Conservation (phyloP, 768 basidiomycete species). For the Naganishia kalamii region DNA sequence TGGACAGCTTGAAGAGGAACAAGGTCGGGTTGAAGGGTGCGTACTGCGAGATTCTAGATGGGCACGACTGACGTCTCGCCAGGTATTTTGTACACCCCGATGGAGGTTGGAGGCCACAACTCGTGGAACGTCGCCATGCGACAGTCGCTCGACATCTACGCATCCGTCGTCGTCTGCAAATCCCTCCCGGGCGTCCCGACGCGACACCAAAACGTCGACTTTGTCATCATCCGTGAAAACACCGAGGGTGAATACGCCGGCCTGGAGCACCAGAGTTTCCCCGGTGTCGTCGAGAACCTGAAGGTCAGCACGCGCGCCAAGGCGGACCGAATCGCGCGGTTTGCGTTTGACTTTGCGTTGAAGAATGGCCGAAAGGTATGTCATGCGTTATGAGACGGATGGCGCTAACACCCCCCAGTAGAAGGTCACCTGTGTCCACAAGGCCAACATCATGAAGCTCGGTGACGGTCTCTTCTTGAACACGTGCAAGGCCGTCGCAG, state of each 20-base stretch:
- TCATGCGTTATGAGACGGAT: not conserved
- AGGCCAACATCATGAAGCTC: slow-evolving; percentile 99
- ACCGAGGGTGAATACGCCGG: slow-evolving; percentile 99
- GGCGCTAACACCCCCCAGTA: slow-evolving; percentile 47
- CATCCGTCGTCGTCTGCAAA: slow-evolving; percentile 96
- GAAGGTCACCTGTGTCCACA: slow-evolving; percentile 99
- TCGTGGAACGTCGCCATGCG: slow-evolving; percentile 99
- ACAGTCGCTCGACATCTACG: slow-evolving; percentile 96
- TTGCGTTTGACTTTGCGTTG: slow-evolving; percentile 96
- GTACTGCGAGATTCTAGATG: slow-evolving; percentile 24
- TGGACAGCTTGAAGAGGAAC: slow-evolving; percentile 96
- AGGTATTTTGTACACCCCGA: slow-evolving; percentile 99
- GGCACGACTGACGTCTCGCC: not conserved
- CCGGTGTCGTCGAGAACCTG: slow-evolving; percentile 95
- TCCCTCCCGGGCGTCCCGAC: slow-evolving; percentile 93
- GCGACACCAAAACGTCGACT: slow-evolving; percentile 92
- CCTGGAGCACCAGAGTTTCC: slow-evolving; percentile 85
- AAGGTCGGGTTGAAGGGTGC: slow-evolving; percentile 94
- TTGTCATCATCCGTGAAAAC: slow-evolving; percentile 98
- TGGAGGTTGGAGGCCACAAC: slow-evolving; percentile 90
- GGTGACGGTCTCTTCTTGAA: slow-evolving; percentile 98
- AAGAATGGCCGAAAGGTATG: slow-evolving; percentile 86
- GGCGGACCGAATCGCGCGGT: slow-evolving; percentile 90
- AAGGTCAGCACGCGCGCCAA: slow-evolving; percentile 94
- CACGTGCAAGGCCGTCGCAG: slow-evolving; percentile 91